These are phyloP conservation scores for Lecanicillium sp. DNA, from an alignment of 2,329 filamentous ascomycete genomes.

Conservation along the genomic window DNA sequence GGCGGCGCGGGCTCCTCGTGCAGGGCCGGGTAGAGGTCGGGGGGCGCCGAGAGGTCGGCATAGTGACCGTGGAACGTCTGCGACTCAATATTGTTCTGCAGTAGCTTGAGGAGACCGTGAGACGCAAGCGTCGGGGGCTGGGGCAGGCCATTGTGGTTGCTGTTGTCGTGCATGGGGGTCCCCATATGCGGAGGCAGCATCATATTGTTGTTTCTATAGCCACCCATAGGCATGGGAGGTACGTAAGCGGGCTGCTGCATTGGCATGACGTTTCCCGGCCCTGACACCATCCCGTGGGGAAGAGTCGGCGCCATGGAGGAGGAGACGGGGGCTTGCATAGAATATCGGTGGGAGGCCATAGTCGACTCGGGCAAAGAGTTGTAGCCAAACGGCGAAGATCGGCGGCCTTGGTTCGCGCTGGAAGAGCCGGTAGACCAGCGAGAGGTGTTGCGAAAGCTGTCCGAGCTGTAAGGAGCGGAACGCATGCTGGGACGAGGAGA, in stretches of 20 bases:
- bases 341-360: conserved; percentile 50
- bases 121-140: conserved; percentile 59
- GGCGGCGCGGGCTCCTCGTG: conserved; percentile 68
- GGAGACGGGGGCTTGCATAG: conserved; percentile 37
- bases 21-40: conserved; percentile 69
- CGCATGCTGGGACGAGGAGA: conserved; percentile 63
- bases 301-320: not conserved
- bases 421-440: conserved; percentile 75
- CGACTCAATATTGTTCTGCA: conserved; percentile 68
- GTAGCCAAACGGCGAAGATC: conserved; percentile 57
- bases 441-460: conserved; percentile 60
- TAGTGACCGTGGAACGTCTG: conserved; percentile 64
- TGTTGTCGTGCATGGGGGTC: conserved; percentile 46
- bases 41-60: conserved; percentile 66
- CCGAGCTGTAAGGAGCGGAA: conserved; percentile 64
- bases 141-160: conserved; percentile 43
- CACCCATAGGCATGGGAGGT: conserved; percentile 22
- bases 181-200: conserved; percentile 44
- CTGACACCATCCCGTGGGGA: conserved; percentile 4
- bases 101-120: conserved; percentile 65
- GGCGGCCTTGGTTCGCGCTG: conserved; percentile 48
- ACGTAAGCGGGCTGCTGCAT: conserved; percentile 36
- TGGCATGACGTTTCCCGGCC: conserved; percentile 44
- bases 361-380: conserved; percentile 56
- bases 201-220: conserved; percentile 47